Percentiles rank a stretch among this genome's conserved stretches.
Evolutionary conservation across 2,329 filamentous ascomycete species (phyloP).

Genomic region (Elsinoe batatas): DNA sequence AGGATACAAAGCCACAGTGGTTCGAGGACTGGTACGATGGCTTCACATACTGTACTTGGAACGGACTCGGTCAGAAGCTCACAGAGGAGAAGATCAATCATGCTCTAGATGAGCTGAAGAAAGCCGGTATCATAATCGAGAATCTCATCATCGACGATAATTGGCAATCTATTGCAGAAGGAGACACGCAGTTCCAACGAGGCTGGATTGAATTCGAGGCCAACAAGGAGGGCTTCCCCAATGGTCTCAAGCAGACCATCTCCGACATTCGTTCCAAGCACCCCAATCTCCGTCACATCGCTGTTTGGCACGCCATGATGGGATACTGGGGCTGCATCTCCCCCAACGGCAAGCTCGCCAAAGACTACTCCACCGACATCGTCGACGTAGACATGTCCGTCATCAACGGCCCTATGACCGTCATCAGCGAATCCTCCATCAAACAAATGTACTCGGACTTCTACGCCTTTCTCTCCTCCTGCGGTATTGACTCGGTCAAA

Average conservation of each 20-base stretch:
- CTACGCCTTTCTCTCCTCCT: constrained; percentile 65
- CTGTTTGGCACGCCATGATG: constrained; percentile 84
- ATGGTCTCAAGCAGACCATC: constrained; percentile 64
- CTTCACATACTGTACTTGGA: constrained; percentile 95
- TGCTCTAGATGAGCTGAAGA: constrained; percentile 61
- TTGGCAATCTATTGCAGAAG: constrained; percentile 70
- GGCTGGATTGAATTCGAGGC: constrained; percentile 80
- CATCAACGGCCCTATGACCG: constrained; percentile 56
- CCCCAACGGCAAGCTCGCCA: constrained; percentile 60
- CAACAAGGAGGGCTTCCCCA: constrained; percentile 65
- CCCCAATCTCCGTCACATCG: constrained; percentile 68
- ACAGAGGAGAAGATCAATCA: constrained; percentile 69
- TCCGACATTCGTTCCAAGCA: constrained; percentile 56
- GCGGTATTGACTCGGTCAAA: constrained; percentile 79
- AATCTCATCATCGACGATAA: constrained; percentile 95
- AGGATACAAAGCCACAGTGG: constrained; percentile 53
- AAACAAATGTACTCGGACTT: constrained; percentile 79
- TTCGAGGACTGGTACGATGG: constrained; percentile 85
- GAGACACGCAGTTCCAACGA: constrained; percentile 41
- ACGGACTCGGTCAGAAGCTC: constrained; percentile 73
- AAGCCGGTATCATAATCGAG: constrained; percentile 63
- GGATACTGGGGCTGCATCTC: constrained; percentile 90
- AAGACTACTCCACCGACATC: constrained; percentile 63
- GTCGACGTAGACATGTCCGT: constrained; percentile 48
- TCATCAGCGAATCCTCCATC: constrained; percentile 66